phyloP scores from a whole-genome alignment of 2,329 filamentous ascomycete genomes.

The Exophiala phaeomuriformis region DNA sequence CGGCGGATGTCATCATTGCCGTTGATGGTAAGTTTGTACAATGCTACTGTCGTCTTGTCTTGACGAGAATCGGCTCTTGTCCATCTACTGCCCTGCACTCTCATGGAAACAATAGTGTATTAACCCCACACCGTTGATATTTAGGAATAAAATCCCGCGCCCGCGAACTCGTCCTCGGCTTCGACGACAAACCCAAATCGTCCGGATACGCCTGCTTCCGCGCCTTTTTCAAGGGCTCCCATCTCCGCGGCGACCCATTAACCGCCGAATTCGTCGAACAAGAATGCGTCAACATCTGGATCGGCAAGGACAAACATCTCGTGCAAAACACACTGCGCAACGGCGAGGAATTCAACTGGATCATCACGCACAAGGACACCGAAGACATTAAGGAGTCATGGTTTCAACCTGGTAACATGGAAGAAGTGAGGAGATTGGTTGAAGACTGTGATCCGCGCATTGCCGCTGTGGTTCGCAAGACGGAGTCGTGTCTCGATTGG shows the following conservation, averaged over 20 bases:
- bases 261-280: slow-evolving; percentile 49
- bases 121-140: background rate
- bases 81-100: no score
- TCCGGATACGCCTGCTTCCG: slow-evolving; percentile 30
- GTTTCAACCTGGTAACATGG: slow-evolving; percentile 47
- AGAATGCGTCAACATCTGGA: slow-evolving; percentile 49
- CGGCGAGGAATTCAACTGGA: slow-evolving; percentile 41
- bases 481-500: slow-evolving; percentile 31
- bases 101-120: background rate
- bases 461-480: slow-evolving; percentile 40
- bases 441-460: slow-evolving; percentile 48
- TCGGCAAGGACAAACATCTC: slow-evolving; percentile 48
- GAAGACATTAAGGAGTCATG: slow-evolving; percentile 49
- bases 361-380: slow-evolving; percentile 47
- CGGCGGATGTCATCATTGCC: slow-evolving; percentile 44
- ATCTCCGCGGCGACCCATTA: slow-evolving; percentile 44
- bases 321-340: slow-evolving; percentile 46
- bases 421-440: slow-evolving; percentile 46
- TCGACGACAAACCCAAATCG: slow-evolving; percentile 33
- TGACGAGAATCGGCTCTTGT: no score
- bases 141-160: slow-evolving; percentile 48
- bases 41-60: background rate
- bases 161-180: slow-evolving; percentile 42
- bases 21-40: slow-evolving; percentile 40
- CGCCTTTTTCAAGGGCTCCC: slow-evolving; percentile 36